Percentiles rank a stretch among this genome's conserved stretches.
Conservation (phyloP, 2,329 filamentous ascomycete genomes). For the Colletotrichum sp. region DNA sequence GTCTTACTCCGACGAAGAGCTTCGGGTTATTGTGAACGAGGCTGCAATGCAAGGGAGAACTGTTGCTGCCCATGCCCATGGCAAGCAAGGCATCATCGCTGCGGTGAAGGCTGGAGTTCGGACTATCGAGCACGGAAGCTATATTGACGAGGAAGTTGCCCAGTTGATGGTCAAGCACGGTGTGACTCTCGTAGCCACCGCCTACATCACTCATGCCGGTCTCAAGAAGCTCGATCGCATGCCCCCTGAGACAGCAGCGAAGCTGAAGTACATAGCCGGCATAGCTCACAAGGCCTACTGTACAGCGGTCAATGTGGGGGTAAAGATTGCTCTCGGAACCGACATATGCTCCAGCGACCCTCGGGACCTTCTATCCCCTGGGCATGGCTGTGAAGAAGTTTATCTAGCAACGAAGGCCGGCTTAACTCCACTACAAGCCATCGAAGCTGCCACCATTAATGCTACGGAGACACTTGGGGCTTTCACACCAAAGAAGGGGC, state of each 20-base stretch:
- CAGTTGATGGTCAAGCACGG: not conserved
- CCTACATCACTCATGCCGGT: not conserved
- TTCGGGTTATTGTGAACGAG: not conserved
- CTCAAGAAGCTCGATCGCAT: not conserved
- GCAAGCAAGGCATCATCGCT: not conserved
- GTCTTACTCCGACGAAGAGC: not conserved
- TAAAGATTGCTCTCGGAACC: not conserved
- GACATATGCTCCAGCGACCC: not conserved
- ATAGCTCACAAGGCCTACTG: not conserved
- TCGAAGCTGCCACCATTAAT: slow-evolving; percentile 54
- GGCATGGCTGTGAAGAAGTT: not conserved
- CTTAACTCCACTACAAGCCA: slow-evolving; percentile 52
- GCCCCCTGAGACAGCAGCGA: not conserved
- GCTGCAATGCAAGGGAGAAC: not conserved
- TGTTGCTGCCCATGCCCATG: not conserved
- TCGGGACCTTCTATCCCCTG: not conserved
- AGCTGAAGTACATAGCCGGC: not conserved
- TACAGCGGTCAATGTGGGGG: not conserved
- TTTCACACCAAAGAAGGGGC: slow-evolving; percentile 46
- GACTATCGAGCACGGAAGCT: not conserved
- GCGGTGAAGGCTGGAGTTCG: not conserved
- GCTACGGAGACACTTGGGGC: slow-evolving; percentile 48
- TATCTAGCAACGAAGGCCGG: slow-evolving; percentile 33
- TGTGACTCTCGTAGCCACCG: not conserved
- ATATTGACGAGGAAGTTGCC: not conserved